Evolutionary conservation across 768 basidiomycete genomes (phyloP).

Genomic region (Hericium alpestre): DNA sequence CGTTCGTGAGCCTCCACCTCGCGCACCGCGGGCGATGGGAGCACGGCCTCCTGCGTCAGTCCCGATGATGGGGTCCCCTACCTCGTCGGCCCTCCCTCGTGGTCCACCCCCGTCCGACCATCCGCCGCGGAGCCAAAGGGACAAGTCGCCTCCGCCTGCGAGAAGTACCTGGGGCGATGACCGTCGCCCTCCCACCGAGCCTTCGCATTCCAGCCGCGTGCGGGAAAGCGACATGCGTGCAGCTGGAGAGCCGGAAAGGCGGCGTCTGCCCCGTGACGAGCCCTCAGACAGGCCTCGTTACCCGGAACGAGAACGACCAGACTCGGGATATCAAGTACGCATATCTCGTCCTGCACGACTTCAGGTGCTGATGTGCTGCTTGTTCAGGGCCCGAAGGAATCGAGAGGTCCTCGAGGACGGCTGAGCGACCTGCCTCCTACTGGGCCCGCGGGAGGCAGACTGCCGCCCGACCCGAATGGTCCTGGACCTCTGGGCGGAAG

Average conservation of each 20-base stretch:
- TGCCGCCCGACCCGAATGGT: too few relatives aligned
- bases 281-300: neutral
- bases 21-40: conserved; percentile 1
- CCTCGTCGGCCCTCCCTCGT: neutral
- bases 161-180: neutral
- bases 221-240: neutral
- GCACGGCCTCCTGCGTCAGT: neutral
- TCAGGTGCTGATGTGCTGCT: too few relatives aligned
- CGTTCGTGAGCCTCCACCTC: neutral
- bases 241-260: neutral
- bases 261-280: neutral
- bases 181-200: neutral
- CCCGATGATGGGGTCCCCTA: neutral
- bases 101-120: neutral
- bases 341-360: too few relatives aligned
- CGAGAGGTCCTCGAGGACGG: too few relatives aligned
- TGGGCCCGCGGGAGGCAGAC: too few relatives aligned
- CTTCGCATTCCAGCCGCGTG: neutral
- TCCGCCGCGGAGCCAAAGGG: neutral
- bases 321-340: neutral
- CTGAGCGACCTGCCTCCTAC: too few relatives aligned
- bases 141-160: neutral
- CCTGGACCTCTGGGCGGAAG: too few relatives aligned
- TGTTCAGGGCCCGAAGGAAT: too few relatives aligned
- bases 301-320: neutral